Evolutionary conservation across 768 basidiomycete genomes (phyloP), one percentile per base, ranked within the genome.

Genomic region (Russula earlei): DNA sequence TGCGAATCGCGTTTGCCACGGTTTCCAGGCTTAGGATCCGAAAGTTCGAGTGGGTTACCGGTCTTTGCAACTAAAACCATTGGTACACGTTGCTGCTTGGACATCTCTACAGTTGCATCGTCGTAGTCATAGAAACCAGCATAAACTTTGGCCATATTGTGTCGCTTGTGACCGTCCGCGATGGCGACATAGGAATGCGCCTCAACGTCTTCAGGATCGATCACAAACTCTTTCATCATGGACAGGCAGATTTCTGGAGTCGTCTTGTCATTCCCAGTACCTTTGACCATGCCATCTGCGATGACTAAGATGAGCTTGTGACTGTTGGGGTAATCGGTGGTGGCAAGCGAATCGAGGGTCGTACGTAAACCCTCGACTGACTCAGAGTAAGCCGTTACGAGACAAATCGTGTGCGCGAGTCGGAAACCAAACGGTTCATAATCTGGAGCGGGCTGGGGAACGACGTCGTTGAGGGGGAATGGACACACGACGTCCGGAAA

Each of bases 61-160:
- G 82, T 82, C 72, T 99, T 99, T 60, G 95, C 91, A 29, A 99
- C 93, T 45, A 99, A 79, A 33, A 98, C 83, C 65, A 99, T 87
- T 19, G 96, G 96, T 1, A 97, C 91, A 31, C 91, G 86, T 68
- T 99, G 96, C 68, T 98, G 96, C 72, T 98, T 99, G 50, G 84
- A 85, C 29, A 77, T 73, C 71, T 98, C 96, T 24, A 87, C 78
- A 2, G 94, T 95, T 40, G 84, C 78, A 65, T 92, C 80, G 66
- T 97, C 92, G 70, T 98, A 99, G 59, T 84, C 81, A 70, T 99
- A 98, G 75, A 91, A 99, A 11, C 96, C 96, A 36, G 96, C 94
- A 66, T 87, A 97, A 38, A 98, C 93, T 72, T 94, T 93, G 38
- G 93, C 95, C 93, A 95, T 96, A 69, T 99, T 99, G 76, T 98